Percentiles rank a stretch among this genome's conserved stretches.
Conservation (phyloP, 2,329 filamentous ascomycete species). For the Fusarium mangiferae region DNA sequence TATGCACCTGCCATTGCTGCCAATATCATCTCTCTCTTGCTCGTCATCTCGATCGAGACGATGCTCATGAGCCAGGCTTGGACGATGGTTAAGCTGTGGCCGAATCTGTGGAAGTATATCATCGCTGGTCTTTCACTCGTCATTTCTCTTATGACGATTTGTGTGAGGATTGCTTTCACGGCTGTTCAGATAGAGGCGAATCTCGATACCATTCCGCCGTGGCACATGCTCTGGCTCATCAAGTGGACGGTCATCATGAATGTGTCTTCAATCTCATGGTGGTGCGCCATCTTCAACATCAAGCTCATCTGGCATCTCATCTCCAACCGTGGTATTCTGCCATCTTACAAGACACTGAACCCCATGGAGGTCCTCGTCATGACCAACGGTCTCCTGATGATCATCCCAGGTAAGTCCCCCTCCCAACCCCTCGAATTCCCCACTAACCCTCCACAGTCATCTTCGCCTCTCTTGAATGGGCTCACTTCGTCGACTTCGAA, state of each 20-base stretch:
- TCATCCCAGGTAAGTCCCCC: constrained; percentile 60
- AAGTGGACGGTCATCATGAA: constrained; percentile 53
- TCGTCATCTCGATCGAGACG: constrained; percentile 57
- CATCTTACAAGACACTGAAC: constrained; percentile 53
- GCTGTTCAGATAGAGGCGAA: constrained; percentile 51
- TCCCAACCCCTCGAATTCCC: background rate
- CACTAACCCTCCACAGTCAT: constrained; percentile 52
- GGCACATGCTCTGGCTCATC: constrained; percentile 50
- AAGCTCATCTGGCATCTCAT: constrained; percentile 62
- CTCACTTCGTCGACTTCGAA: constrained; percentile 57
- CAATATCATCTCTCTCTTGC: constrained; percentile 55
- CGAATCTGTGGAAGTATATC: constrained; percentile 46
- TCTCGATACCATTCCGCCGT: constrained; percentile 39
- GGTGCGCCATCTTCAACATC: constrained; percentile 65
- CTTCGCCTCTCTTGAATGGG: constrained; percentile 61
- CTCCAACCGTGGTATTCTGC: constrained; percentile 59
- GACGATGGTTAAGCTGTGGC: constrained; percentile 63
- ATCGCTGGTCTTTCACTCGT: constrained; percentile 48
- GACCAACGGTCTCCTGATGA: constrained; percentile 66
- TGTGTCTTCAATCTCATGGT: constrained; percentile 60
- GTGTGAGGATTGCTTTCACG: constrained; percentile 48
- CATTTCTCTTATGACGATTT: constrained; percentile 48
- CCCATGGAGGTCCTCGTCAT: constrained; percentile 66
- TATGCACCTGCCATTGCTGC: constrained; percentile 52
- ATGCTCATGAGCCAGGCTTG: constrained; percentile 64